Base-by-base conservation (phyloP, 2,329 filamentous ascomycete genomes). In the Tolypocladium tundrense region DNA sequence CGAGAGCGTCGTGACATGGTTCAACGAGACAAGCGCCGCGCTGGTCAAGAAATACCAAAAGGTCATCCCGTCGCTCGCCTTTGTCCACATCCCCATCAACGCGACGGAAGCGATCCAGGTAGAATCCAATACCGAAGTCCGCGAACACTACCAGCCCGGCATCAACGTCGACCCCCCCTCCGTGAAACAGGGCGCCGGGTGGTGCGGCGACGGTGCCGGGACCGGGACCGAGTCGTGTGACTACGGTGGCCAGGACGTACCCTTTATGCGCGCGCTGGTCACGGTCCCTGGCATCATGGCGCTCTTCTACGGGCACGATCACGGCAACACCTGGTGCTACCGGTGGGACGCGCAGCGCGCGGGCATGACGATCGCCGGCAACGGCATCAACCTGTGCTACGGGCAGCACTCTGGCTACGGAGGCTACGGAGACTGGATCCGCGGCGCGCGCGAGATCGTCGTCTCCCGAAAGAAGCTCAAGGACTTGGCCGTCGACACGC, bases 371-470 rank as follows among this genome's bases (percentile, higher is more conserved):
- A 63, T 74, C 5, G 58, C 63, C 0, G 79, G 77, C 1, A 77
- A 75, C 58, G 77, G 77, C 2, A 64, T 76, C 19, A 73, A 76
- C 52, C 62, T 81, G 10, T 81, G 79, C 63, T 88, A 86, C 65
- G 84, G 84, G 6, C 82, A 87, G 62, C 86, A 87, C 62, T 79
- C 83, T 0, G 87, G 87, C 0, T 89, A 89, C 58, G 87, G 86
- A 0, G 87, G 87, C 0, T 90, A 90, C 63, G 84, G 85, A 0
- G 75, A 76, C 53, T 88, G 82, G 81, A 78, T 79, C 11, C 79
- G 86, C 0, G 87, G 86, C 1, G 77, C 78, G 5, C 74, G 84
- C 1, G 80, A 86, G 63, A 70, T 88, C 14, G 62, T 75, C 2
- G 62, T 87, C 1, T 71, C 75, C 1, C 72, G 79, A 43, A 66